phyloP scores from a whole-genome alignment of 345 rosid genomes.

The Pugionium dolabratum region DNA sequence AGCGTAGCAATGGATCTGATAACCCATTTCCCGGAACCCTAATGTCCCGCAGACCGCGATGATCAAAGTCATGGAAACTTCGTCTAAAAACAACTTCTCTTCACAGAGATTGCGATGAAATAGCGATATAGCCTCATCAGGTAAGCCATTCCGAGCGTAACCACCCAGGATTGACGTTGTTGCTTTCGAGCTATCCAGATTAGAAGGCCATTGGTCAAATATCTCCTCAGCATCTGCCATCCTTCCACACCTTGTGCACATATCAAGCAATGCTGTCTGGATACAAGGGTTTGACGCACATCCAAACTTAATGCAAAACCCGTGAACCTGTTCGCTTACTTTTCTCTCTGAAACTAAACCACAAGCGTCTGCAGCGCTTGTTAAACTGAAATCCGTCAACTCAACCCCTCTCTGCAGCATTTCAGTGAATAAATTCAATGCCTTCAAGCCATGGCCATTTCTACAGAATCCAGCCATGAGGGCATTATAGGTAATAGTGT shows the following conservation, averaged over 20 bases:
- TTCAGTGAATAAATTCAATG: constrained; percentile 49
- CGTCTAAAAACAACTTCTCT: constrained; percentile 58
- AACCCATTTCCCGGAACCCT: constrained; percentile 67
- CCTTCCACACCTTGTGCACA: constrained; percentile 80
- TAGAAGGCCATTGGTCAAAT: constrained; percentile 52
- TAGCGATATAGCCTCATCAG: constrained; percentile 62
- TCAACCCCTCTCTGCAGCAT: constrained; percentile 61
- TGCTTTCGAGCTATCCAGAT: constrained; percentile 47
- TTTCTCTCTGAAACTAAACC: constrained; percentile 49
- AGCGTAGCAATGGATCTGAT: constrained; percentile 65
- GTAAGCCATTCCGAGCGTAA: constrained; percentile 68
- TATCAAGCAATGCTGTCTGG: constrained; percentile 72
- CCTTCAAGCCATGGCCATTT: constrained; percentile 56
- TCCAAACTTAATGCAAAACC: constrained; percentile 67
- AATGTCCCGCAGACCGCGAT: constrained; percentile 73
- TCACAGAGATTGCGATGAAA: constrained; percentile 46
- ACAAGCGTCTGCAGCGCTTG: constrained; percentile 64
- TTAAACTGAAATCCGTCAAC: constrained; percentile 64
- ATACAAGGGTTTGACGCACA: constrained; percentile 53
- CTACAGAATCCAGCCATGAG: constrained; percentile 69
- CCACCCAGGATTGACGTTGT: constrained; percentile 79
- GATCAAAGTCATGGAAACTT: constrained; percentile 54
- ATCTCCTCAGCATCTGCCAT: constrained; percentile 74
- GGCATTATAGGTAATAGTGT: constrained; percentile 59
- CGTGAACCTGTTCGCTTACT: constrained; percentile 73